phyloP scores from a whole-genome alignment of 805 yeast species.

The Teunomyces barrocoloradensis region DNA sequence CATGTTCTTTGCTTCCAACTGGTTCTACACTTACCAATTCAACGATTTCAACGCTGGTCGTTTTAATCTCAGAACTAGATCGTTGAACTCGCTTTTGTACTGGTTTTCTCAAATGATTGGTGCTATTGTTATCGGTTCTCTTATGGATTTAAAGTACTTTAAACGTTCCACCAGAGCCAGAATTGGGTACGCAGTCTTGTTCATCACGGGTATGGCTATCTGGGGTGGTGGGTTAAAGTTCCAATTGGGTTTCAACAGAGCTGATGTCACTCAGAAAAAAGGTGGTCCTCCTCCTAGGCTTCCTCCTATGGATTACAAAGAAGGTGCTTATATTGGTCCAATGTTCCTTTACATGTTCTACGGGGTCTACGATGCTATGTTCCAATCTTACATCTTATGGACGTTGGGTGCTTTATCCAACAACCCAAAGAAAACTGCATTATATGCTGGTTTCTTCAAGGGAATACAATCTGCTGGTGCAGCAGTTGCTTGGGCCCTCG shows the following conservation, averaged over 20 bases:
- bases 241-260: slow-evolving; percentile 43
- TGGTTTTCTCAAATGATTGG: slow-evolving; percentile 63
- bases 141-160: slow-evolving; percentile 44
- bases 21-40: slow-evolving; percentile 66
- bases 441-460: slow-evolving; percentile 62
- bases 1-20: slow-evolving; percentile 61
- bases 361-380: slow-evolving; percentile 58
- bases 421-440: slow-evolving; percentile 52
- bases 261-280: slow-evolving; percentile 14
- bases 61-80: slow-evolving; percentile 58
- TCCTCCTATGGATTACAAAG: slow-evolving; percentile 44
- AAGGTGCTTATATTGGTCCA: slow-evolving; percentile 51
- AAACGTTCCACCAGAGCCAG: slow-evolving; percentile 45
- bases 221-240: slow-evolving; percentile 62
- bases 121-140: slow-evolving; percentile 47
- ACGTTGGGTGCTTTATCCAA: slow-evolving; percentile 58
- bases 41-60: slow-evolving; percentile 55
- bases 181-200: slow-evolving; percentile 42
- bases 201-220: slow-evolving; percentile 42
- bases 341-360: slow-evolving; percentile 62
- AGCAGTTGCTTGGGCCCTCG: slow-evolving; percentile 59
- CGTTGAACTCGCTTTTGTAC: slow-evolving; percentile 58
- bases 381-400: slow-evolving; percentile 60
- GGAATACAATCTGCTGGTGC: slow-evolving; percentile 65
- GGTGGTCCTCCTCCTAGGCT: slow-evolving; percentile 18